Conservation (phyloP, 768 basidiomycete genomes). For the Steccherinum ochraceum region DNA sequence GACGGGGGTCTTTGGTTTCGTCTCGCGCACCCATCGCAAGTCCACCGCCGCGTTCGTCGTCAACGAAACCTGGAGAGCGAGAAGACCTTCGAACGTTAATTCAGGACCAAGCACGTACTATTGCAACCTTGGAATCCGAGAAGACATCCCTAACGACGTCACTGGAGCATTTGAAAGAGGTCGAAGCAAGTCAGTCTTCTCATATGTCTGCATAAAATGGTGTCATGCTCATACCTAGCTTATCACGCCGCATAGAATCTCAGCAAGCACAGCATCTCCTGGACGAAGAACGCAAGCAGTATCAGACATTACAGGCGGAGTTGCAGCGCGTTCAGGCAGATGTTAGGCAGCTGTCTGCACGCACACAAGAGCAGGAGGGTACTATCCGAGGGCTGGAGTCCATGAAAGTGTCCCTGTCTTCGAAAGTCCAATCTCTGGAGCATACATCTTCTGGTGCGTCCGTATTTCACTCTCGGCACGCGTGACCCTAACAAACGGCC, state of each 20-base stretch:
- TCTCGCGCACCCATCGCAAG: background rate
- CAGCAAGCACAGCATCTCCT: conserved; percentile 12
- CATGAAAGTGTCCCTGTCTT: conserved; percentile 8
- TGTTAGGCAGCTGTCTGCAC: conserved; percentile 5
- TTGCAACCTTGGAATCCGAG: conserved; percentile 60
- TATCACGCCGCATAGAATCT: conserved; percentile 10
- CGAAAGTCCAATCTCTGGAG: conserved; percentile 1
- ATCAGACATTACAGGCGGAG: conserved; percentile 30
- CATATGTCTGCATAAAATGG: background rate
- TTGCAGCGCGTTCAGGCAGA: conserved; percentile 9
- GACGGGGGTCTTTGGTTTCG: background rate
- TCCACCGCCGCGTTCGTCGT: conserved; percentile 12
- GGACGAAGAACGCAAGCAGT: conserved; percentile 32
- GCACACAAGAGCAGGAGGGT: conserved; percentile 7
- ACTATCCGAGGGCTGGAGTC: conserved; percentile 10
- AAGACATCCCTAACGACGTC: conserved; percentile 32
- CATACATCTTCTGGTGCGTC: background rate
- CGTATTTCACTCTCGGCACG: background rate
- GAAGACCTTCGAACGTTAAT: conserved; percentile 26
- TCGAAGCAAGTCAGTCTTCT: conserved; percentile 50
- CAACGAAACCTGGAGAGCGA: conserved; percentile 10
- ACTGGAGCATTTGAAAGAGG: conserved; percentile 48
- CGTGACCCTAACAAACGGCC: background rate
- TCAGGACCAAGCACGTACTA: conserved; percentile 65
- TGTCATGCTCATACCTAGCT: background rate